Evolutionary conservation across 805 yeast genomes (phyloP), one percentile per base, ranked within the genome.

Genomic region (Lipomyces starkeyi): DNA sequence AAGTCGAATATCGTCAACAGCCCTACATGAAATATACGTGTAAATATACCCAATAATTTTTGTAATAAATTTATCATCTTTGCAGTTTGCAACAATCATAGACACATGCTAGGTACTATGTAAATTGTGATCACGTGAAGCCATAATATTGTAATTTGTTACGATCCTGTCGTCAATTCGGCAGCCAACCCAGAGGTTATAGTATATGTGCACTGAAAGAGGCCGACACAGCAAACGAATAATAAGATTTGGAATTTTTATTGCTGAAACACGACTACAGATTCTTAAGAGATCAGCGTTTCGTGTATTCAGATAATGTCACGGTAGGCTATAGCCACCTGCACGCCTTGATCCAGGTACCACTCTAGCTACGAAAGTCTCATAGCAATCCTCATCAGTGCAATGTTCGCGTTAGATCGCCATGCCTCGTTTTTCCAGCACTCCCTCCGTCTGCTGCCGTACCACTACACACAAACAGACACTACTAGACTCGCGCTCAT

Each of bases 401-500:
- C 22, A 5, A 57, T 52, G 25, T 59, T 69, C 27, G 59, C 63
- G 13, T 34, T 25, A 25, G 32, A 49, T 25, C 62, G 68, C 13
- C 73, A 71, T 43, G 65, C 65, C 5, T 56, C 64, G 4, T 89
- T 82, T 83, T 78, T 86, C 79, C 72, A 80, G 66, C 77, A 88
- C 69, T 85, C 88, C 70, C 78, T 89, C 52, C 76, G 76, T 1
- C 73, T 88, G 17, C 80, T 89, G 4, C 93, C 94, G 0, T 73
- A 83, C 1, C 78, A 81, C 20, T 83, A 81, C 25, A 89, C 90
- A 72, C 73, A 84, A 0, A 88, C 89, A 67, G 97, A 91, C 73
- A 84, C 91, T 5, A 89, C 89, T 73, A 86, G 85, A 70, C 74
- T 91, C 59, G 86, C 94, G 4, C 77, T 93, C n/a, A 80, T 88